These are phyloP conservation scores for Penicillium ochrochloron DNA, from an alignment of 495 filamentous ascomycete species.

Conservation along the genomic window DNA sequence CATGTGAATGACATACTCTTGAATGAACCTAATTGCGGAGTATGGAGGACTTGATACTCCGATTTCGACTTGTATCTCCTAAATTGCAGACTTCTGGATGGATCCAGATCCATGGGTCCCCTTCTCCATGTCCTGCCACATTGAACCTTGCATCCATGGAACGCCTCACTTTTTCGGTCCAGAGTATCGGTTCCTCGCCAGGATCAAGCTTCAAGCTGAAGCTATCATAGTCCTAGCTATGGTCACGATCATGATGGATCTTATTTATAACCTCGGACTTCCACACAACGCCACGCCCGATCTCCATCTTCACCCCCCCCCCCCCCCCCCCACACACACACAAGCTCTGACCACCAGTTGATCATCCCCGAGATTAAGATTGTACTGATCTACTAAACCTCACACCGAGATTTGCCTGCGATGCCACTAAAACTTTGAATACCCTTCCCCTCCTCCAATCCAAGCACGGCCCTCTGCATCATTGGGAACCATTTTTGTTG, in stretches of 20 bases:
- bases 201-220: neutral
- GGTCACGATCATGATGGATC: neutral
- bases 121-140: neutral
- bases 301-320: neutral
- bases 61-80: neutral
- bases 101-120: no score
- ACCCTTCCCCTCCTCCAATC: neutral
- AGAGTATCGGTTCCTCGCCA: neutral
- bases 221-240: neutral
- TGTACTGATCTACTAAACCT: neutral
- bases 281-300: neutral
- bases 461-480: neutral
- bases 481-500: neutral
- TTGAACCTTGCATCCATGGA: conserved; percentile 6
- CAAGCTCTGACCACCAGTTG: neutral
- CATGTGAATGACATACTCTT: no score
- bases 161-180: neutral
- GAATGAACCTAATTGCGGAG: neutral
- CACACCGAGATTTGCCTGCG: no score
- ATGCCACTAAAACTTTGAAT: neutral
- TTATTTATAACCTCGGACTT: neutral
- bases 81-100: no score
- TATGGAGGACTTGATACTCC: neutral
- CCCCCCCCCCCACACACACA: no score
- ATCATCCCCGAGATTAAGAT: neutral